These are phyloP conservation scores for Apostasia ramifera DNA, from an alignment of 106 monocot species.

Conservation along the genomic window DNA sequence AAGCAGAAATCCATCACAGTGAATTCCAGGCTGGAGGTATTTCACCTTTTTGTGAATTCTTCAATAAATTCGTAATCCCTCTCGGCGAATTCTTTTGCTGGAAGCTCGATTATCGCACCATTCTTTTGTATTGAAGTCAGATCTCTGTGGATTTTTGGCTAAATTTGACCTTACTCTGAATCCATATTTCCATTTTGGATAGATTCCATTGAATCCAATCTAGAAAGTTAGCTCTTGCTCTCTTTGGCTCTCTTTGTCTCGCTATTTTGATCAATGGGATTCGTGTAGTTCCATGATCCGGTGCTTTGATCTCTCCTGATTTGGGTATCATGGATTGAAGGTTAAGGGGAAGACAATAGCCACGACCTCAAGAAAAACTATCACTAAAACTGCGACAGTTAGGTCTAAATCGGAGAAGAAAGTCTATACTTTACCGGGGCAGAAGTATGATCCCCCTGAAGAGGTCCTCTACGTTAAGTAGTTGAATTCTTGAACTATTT, in stretches of 20 bases:
- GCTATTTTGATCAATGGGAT: not conserved
- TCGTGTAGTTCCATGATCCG: not conserved
- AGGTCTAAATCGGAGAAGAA: slow-evolving; percentile 69
- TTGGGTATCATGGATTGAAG: slow-evolving; percentile 16
- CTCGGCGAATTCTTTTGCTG: not conserved
- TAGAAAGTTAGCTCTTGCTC: not conserved
- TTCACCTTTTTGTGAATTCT: not conserved
- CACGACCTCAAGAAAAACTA: slow-evolving; percentile 36
- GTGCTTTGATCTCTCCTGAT: not conserved
- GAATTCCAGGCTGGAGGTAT: slow-evolving; percentile 21
- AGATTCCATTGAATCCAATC: too few relatives aligned
- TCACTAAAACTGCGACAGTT: slow-evolving; percentile 31
- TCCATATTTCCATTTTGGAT: not conserved
- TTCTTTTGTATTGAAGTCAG: not conserved
- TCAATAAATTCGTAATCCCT: not conserved
- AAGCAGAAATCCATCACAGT: slow-evolving; percentile 19
- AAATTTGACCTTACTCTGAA: not conserved
- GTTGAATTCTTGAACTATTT: slow-evolving; percentile 5
- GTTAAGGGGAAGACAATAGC: slow-evolving; percentile 36
- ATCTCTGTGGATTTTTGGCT: not conserved
- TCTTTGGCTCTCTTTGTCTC: not conserved
- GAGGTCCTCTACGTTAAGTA: slow-evolving; percentile 40
- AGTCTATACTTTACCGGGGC: slow-evolving; percentile 73
- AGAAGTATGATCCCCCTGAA: slow-evolving; percentile 86
- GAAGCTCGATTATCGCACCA: not conserved